Percentiles rank a stretch among this genome's conserved stretches.
Evolutionary conservation across 768 basidiomycete genomes (phyloP).

Genomic region (Suillus paluster): DNA sequence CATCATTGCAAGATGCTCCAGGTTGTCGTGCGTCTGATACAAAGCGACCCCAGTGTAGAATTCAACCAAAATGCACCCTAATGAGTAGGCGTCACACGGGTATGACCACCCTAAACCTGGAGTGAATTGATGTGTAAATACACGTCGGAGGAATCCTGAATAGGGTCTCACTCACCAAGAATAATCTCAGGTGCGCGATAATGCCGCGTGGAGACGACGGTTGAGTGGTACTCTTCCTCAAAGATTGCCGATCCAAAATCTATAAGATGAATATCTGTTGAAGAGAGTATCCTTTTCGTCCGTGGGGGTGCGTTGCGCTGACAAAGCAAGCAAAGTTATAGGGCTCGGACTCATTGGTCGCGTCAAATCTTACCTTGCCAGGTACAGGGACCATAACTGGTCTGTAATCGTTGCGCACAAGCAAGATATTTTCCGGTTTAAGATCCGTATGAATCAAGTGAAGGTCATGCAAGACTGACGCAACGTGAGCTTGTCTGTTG

Average conservation of each 20-base stretch:
- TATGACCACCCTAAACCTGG: slow-evolving; percentile 97
- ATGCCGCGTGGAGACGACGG: slow-evolving; percentile 96
- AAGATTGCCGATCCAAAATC: slow-evolving; percentile 99
- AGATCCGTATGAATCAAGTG: slow-evolving; percentile 96
- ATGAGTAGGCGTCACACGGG: slow-evolving; percentile 97
- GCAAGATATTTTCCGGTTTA: slow-evolving; percentile 97
- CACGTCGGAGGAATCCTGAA: slow-evolving; percentile 9
- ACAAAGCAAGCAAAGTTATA: slow-evolving; percentile 19
- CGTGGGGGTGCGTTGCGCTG: slow-evolving; percentile 71
- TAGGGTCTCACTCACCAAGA: slow-evolving; percentile 65
- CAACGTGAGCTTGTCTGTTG: slow-evolving; percentile 9
- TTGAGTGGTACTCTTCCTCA: slow-evolving; percentile 97
- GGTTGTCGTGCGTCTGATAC: slow-evolving; percentile 99
- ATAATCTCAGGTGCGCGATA: slow-evolving; percentile 99
- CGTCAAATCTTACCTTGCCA: slow-evolving; percentile 57
- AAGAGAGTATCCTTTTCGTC: slow-evolving; percentile 77
- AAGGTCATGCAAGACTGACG: slow-evolving; percentile 85
- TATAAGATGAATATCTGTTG: slow-evolving; percentile 93
- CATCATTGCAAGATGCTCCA: slow-evolving; percentile 99
- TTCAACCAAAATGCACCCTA: slow-evolving; percentile 98
- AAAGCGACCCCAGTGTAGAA: slow-evolving; percentile 97
- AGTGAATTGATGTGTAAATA: slow-evolving; percentile 19
- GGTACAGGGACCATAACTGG: slow-evolving; percentile 60
- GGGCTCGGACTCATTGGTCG: slow-evolving; percentile 6
- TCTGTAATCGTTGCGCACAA: slow-evolving; percentile 84